Evolutionary conservation across 768 basidiomycete species (phyloP).

Genomic region (Lenzites betulinus): DNA sequence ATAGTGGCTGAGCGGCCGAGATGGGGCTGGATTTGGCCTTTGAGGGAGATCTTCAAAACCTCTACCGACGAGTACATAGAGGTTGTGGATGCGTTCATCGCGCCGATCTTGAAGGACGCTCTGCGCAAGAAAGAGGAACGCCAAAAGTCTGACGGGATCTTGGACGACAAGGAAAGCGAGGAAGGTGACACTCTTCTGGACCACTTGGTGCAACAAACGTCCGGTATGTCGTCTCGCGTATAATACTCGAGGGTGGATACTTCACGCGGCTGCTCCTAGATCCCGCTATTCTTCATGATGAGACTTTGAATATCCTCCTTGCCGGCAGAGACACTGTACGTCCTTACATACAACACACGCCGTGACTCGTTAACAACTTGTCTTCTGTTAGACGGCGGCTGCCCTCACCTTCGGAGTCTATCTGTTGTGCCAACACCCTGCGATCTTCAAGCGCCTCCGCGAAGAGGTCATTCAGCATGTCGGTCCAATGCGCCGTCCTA

Average conservation of each 20-base stretch:
- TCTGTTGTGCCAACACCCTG: conserved; percentile 33
- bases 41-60: conserved; percentile 46
- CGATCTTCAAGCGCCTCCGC: conserved; percentile 30
- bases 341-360: background rate
- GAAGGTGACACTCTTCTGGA: conserved; percentile 43
- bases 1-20: conserved; percentile 34
- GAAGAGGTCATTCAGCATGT: conserved; percentile 33
- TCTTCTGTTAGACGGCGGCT: conserved; percentile 24
- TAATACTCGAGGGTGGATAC: too few relatives aligned
- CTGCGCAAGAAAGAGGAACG: conserved; percentile 41
- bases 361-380: background rate
- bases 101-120: conserved; percentile 49
- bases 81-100: conserved; percentile 47
- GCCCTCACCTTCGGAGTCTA: conserved; percentile 35
- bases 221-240: conserved; percentile 31
- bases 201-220: conserved; percentile 40
- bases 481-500: conserved; percentile 28
- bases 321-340: conserved; percentile 30
- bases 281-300: conserved; percentile 29
- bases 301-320: conserved; percentile 34
- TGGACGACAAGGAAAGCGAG: conserved; percentile 24
- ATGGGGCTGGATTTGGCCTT: conserved; percentile 48
- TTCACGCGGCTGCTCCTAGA: conserved; percentile 12
- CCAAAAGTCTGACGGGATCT: conserved; percentile 8
- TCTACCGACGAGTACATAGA: conserved; percentile 40